A percentile compares a stretch with the other conserved stretches of the same genome.
Evolutionary conservation across 176 grass and related monocot genomes (phyloP).

Genomic region (Urochloa ruziziensis): DNA sequence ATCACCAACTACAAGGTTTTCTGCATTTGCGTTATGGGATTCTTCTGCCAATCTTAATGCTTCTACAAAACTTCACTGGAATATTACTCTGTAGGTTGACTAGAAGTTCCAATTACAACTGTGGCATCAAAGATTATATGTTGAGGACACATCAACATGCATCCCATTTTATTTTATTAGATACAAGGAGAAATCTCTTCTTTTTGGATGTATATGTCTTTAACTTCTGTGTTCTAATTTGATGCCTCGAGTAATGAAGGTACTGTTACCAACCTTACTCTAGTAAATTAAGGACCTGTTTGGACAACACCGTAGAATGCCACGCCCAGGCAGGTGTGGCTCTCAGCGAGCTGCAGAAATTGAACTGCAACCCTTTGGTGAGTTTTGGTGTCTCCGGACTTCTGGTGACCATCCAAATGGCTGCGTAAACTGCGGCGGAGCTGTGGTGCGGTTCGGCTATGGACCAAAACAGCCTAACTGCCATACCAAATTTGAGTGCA

Average conservation of each 20-base stretch:
- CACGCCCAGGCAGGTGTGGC: too few relatives aligned
- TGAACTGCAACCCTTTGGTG: too few relatives aligned
- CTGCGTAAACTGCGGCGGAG: too few relatives aligned
- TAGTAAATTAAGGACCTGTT: background rate
- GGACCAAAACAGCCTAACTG: too few relatives aligned
- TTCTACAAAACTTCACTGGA: background rate
- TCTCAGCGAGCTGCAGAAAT: too few relatives aligned
- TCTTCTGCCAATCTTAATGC: background rate
- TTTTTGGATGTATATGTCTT: background rate
- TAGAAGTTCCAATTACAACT: background rate
- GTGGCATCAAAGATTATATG: background rate
- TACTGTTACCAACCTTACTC: background rate
- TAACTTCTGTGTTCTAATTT: background rate
- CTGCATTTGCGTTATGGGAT: background rate
- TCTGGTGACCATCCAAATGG: too few relatives aligned
- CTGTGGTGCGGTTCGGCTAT: too few relatives aligned
- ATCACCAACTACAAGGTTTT: background rate
- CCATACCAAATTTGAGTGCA: background rate
- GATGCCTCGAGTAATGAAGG: background rate
- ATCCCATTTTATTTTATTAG: background rate
- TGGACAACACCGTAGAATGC: too few relatives aligned
- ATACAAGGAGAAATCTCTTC: background rate
- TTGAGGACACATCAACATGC: background rate
- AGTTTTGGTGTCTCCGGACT: too few relatives aligned
- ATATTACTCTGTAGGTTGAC: background rate